Evolutionary conservation across 306 rosid species (phyloP).

Genomic region (Gastrolobium villosum): DNA sequence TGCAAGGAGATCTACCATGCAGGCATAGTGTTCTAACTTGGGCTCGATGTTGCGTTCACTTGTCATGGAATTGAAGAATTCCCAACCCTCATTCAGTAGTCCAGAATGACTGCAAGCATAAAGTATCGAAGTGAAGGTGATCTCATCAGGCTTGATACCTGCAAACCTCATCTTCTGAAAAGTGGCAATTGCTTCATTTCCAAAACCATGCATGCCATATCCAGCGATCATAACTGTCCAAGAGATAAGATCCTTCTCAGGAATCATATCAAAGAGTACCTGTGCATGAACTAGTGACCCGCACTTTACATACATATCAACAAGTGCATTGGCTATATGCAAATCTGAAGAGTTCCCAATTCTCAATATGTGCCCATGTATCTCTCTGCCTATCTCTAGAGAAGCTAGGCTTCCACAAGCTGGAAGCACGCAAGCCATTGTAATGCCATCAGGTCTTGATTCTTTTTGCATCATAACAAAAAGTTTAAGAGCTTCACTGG

Average conservation of each 20-base stretch:
- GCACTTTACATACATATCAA: constrained; percentile 78
- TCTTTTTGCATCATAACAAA: constrained; percentile 64
- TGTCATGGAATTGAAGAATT: constrained; percentile 61
- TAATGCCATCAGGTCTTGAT: constrained; percentile 61
- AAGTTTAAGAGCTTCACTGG: constrained; percentile 67
- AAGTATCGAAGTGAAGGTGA: constrained; percentile 72
- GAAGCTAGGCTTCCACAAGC: constrained; percentile 84
- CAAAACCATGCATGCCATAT: constrained; percentile 82
- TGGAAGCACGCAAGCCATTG: constrained; percentile 71
- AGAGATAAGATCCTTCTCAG: constrained; percentile 67
- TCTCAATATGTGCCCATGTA: constrained; percentile 68
- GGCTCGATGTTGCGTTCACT: constrained; percentile 61
- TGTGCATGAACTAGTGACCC: constrained; percentile 68
- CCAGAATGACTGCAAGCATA: constrained; percentile 82
- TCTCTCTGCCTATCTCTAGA: constrained; percentile 71
- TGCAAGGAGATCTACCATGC: constrained; percentile 83
- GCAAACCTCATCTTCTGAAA: constrained; percentile 64
- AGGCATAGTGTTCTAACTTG: constrained; percentile 69
- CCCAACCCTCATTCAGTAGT: constrained; percentile 73
- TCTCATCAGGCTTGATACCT: constrained; percentile 67
- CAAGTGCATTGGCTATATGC: constrained; percentile 67
- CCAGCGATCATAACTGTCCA: constrained; percentile 82
- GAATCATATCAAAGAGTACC: constrained; percentile 60
- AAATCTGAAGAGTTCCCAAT: constrained; percentile 58
- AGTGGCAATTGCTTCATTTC: constrained; percentile 68